Evolutionary conservation across 1,284 basidiomycete species (phyloP), one percentile per base, ranked within the genome.

Genomic region (Ustanciosporium gigantosporum): DNA sequence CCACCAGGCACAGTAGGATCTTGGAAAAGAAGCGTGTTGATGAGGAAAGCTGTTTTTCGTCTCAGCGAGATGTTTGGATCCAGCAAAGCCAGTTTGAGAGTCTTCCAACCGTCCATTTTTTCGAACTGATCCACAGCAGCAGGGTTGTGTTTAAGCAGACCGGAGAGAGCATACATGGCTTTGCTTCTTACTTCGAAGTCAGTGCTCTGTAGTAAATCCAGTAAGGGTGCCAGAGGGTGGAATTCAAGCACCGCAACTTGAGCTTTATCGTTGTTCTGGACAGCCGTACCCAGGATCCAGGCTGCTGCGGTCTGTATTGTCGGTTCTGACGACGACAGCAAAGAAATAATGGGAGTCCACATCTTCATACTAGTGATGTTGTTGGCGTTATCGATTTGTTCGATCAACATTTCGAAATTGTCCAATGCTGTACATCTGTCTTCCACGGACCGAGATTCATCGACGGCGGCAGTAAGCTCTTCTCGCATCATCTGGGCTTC

Each of bases 331-430:
- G 85, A 75, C 4, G 84, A 82, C 1, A 93, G 78, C 8, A 96
- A 81, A 4, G 78, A 73, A 31, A 93, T 84, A 3, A 98, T 76
- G 0, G 89, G 86, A 41, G 85, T 82, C 93, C 94, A 97, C 80
- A 98, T 85, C 55, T 87, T 84, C 69, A 97, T 80, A 46, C 86
- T 86, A 46, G 85, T 84, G 41, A 98, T 83, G 80, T 97, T 87
- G 76, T 92, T 96, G 3, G 94, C 93, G 78, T 98, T 98, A 75
- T 98, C 94, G 48, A 98, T 91, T 36, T 86, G 84, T 78, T 97
- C 92, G 61, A 96, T 84, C 21, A 97, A 82, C 91, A 97, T 91
- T 80, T 98, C 95, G 45, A 97, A 84, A 77, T 97, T 86, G 80
- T 98, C 94, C 68, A 97, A 81, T 0, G 94, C 92, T 16, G 84